These are phyloP conservation scores for Tricladium varicosporioides DNA, from an alignment of 2,329 filamentous ascomycete species.

Conservation along the genomic window DNA sequence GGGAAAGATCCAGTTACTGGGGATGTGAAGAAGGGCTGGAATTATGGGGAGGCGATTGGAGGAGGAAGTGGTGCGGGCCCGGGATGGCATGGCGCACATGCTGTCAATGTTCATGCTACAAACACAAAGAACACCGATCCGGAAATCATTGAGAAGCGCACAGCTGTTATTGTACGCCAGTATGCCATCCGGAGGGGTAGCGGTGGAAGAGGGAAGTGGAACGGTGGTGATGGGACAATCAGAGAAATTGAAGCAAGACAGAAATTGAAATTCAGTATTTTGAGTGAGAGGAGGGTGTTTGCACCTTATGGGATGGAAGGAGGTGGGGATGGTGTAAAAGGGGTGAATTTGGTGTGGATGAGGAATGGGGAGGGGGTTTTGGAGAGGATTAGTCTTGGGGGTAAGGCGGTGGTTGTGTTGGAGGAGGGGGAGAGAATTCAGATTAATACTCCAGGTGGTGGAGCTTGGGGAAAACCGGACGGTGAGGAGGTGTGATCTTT, in stretches of 20 bases:
- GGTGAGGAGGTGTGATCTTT: background rate
- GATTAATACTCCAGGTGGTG: slow-evolving; percentile 74
- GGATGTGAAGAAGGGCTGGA: slow-evolving; percentile 67
- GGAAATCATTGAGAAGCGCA: slow-evolving; percentile 73
- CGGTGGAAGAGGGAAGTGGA: slow-evolving; percentile 62
- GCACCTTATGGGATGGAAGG: slow-evolving; percentile 78
- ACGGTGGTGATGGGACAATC: slow-evolving; percentile 71
- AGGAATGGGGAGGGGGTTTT: slow-evolving; percentile 49
- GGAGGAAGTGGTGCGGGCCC: slow-evolving; percentile 72
- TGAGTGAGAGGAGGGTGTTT: slow-evolving; percentile 66
- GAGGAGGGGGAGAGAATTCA: slow-evolving; percentile 75
- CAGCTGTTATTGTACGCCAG: slow-evolving; percentile 68
- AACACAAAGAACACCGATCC: slow-evolving; percentile 83
- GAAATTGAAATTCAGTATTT: slow-evolving; percentile 28
- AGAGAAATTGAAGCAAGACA: slow-evolving; percentile 58
- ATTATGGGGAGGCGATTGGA: slow-evolving; percentile 82
- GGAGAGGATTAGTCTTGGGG: slow-evolving; percentile 68
- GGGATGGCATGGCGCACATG: slow-evolving; percentile 68
- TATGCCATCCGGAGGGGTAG: slow-evolving; percentile 63
- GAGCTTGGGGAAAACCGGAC: slow-evolving; percentile 62
- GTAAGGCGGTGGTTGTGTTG: slow-evolving; percentile 79
- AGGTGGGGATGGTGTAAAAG: slow-evolving; percentile 62
- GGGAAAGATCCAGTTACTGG: slow-evolving; percentile 54
- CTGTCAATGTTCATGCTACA: slow-evolving; percentile 82
- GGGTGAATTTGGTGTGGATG: slow-evolving; percentile 36